Conservation (phyloP, 441 rosid species). For the Isatis lusitanica region DNA sequence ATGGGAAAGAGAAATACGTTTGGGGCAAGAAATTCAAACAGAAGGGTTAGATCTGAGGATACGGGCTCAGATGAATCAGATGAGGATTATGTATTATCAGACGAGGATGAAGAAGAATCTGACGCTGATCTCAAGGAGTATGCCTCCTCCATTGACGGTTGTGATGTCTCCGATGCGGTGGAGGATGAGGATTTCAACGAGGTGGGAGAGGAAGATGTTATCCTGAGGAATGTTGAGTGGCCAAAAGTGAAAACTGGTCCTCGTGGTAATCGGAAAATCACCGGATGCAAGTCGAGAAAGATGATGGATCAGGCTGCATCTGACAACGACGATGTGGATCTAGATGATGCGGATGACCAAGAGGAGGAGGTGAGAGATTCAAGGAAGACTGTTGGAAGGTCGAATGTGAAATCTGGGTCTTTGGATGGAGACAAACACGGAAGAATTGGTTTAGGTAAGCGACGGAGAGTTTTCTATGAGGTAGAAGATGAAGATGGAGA, state of each 20-base stretch:
- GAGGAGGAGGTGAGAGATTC: slow-evolving; percentile 23
- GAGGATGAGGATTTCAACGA: slow-evolving; percentile 19
- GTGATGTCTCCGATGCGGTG: slow-evolving; percentile 35
- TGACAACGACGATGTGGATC: slow-evolving; percentile 25
- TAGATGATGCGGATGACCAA: slow-evolving; percentile 29
- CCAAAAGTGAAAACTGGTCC: slow-evolving; percentile 38
- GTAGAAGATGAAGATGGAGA: slow-evolving; percentile 37
- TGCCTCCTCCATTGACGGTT: slow-evolving; percentile 53
- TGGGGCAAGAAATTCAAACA: slow-evolving; percentile 52
- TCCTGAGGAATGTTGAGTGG: slow-evolving; percentile 32
- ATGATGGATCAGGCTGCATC: slow-evolving; percentile 12
- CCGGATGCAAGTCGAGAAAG: slow-evolving; percentile 28
- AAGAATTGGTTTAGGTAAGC: slow-evolving; percentile 15
- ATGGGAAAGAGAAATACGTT: slow-evolving; percentile 87
- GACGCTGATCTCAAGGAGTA: slow-evolving; percentile 63
- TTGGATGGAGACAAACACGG: slow-evolving; percentile 14
- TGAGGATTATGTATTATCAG: slow-evolving; percentile 90
- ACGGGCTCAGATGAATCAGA: slow-evolving; percentile 85
- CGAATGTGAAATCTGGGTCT: not conserved
- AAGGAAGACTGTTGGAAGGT: slow-evolving; percentile 16
- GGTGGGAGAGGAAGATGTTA: slow-evolving; percentile 22
- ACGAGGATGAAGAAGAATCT: slow-evolving; percentile 62
- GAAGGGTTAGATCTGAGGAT: slow-evolving; percentile 50
- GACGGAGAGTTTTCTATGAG: slow-evolving; percentile 37
- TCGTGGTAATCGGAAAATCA: slow-evolving; percentile 33